Evolutionary conservation across 2,329 filamentous ascomycete genomes (phyloP).

Genomic region (Claviceps monticola): DNA sequence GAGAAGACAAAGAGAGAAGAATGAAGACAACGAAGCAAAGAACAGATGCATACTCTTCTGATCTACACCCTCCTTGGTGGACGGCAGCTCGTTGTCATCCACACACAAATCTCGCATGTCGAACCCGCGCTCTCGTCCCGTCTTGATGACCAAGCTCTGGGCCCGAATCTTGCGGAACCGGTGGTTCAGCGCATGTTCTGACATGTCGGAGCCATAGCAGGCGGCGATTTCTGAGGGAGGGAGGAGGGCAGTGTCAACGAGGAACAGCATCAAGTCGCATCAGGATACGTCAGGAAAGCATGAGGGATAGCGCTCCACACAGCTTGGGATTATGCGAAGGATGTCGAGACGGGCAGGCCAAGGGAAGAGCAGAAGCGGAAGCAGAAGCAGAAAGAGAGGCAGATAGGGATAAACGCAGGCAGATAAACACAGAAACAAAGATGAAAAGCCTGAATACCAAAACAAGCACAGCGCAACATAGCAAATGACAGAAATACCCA

Average conservation of each 20-base stretch:
- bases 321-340: too few relatives aligned
- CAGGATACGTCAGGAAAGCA: too few relatives aligned
- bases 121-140: slow-evolving; percentile 19
- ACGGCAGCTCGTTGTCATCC: slow-evolving; percentile 21
- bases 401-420: too few relatives aligned
- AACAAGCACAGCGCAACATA: too few relatives aligned
- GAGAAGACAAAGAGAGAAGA: background rate
- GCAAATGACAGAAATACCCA: background rate
- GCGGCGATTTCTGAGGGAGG: slow-evolving; percentile 28
- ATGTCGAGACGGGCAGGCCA: too few relatives aligned
- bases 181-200: slow-evolving; percentile 33
- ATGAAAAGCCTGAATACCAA: too few relatives aligned
- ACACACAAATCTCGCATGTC: slow-evolving; percentile 30
- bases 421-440: too few relatives aligned
- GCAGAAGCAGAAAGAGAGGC: background rate
- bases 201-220: slow-evolving; percentile 36
- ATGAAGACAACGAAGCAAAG: background rate
- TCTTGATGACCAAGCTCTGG: slow-evolving; percentile 24
- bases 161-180: slow-evolving; percentile 34
- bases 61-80: slow-evolving; percentile 24
- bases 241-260: slow-evolving; percentile 12
- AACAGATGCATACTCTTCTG: slow-evolving; percentile 24
- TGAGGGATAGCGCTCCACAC: too few relatives aligned
- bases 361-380: background rate
- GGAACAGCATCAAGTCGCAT: background rate